Percentiles rank a stretch among this genome's conserved stretches.
Evolutionary conservation across 1,139 yeast species (phyloP).

Genomic region (Geotrichum siamense): DNA sequence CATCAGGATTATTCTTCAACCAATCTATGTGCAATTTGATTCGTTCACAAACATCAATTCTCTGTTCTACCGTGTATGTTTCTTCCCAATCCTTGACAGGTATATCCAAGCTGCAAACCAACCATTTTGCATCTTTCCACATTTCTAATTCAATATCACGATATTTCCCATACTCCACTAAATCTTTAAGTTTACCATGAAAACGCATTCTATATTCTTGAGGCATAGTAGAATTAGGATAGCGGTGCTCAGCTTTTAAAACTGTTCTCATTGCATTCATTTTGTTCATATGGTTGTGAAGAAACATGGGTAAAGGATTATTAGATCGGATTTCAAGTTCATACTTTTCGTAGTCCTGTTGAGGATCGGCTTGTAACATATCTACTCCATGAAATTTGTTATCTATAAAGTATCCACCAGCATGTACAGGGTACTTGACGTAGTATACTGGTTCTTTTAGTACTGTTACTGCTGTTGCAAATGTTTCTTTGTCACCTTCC

Average conservation of each 20-base stretch:
- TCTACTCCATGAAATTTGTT: constrained; percentile 53
- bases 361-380: constrained; percentile 69
- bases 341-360: constrained; percentile 42
- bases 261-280: constrained; percentile 41
- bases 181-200: constrained; percentile 49
- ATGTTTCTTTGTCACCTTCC: constrained; percentile 89
- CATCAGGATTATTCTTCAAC: constrained; percentile 21
- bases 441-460: constrained; percentile 56
- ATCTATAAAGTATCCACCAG: constrained; percentile 46
- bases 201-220: constrained; percentile 24
- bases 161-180: constrained; percentile 37
- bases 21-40: constrained; percentile 29
- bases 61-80: constrained; percentile 43
- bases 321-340: constrained; percentile 22
- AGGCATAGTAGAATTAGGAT: constrained; percentile 5
- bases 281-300: constrained; percentile 63
- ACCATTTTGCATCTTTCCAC: constrained; percentile 53
- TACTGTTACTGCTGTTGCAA: constrained; percentile 70
- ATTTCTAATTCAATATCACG: constrained; percentile 52
- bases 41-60: constrained; percentile 25
- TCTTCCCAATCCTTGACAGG: constrained; percentile 43
- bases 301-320: constrained; percentile 45
- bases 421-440: constrained; percentile 51
- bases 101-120: constrained; percentile 46
- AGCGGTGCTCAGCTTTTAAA: background rate